Base-by-base conservation (phyloP, 371 early-diverging fungal genomes). In the Sporodiniella umbellata region DNA sequence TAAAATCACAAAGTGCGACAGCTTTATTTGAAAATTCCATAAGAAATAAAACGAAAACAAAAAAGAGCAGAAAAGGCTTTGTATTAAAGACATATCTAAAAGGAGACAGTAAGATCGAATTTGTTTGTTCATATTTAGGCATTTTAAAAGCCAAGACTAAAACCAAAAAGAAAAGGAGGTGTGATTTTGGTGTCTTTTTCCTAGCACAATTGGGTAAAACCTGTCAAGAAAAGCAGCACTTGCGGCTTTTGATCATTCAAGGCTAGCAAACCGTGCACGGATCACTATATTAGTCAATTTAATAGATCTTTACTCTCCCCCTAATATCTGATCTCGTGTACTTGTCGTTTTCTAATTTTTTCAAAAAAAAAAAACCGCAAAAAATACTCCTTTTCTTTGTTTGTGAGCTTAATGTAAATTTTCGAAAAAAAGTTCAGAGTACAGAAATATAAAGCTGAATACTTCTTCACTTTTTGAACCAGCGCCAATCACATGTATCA, bases 1-100 rank as follows among this genome's bases (percentile, higher is more conserved):
- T 70, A 55, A 83, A 86, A 48, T 79, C 69, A 55, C 85, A 84
- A 58, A 84, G 70, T 52, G 82, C 85, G 68, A 80, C 81, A 10
- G 83, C 85, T 15, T 76, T 78, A 53, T 84, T 83, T 30, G 65
- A 53, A 45, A 55, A 54, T 37, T 64, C 52, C 70, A 70, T 70
- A 8, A 14, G 8, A 19, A 15, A 43, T 7, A 18, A 25, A 15
- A 25, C 11, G 15, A 28, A 19, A 25, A 28, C 8, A 43, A 43
- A 43, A 14, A 19, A 19, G 21, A 14, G 15, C 8, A 24, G 26
- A 25, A 21, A 39, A 21, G 15, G 5, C 26, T 11, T 4, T 4
- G n/a, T 25, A 5, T 25, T 11, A 15, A 25, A 28, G 17, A 43
- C 23, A 25, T 8, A 21, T n/a, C 6, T 8, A 43, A 43, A 21